phyloP scores from a whole-genome alignment of 352 stramenopile species.

The Pythium aristosporum region DNA sequence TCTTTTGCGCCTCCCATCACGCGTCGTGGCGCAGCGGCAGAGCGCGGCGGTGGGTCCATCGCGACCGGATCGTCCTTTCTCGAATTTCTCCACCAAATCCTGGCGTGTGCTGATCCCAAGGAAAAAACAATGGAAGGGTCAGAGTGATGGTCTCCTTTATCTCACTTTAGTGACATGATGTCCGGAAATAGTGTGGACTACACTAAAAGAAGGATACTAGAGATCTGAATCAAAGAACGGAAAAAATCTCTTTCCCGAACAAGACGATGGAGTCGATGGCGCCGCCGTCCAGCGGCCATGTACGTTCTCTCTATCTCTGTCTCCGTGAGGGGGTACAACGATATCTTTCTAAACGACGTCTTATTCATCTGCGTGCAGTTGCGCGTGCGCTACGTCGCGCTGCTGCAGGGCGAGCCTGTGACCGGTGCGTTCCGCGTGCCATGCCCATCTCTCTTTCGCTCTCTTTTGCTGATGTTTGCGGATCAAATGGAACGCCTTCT shows the following conservation, averaged over 20 bases:
- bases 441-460: background rate
- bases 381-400: conserved; percentile 42
- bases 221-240: conserved; percentile 3
- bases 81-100: background rate
- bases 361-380: conserved; percentile 27
- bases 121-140: background rate
- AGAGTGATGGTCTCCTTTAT: conserved; percentile 3
- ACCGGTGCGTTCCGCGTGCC: conserved; percentile 29
- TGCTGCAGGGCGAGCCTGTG: conserved; percentile 44
- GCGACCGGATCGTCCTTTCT: background rate
- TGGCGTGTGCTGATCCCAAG: background rate
- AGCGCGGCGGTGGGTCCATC: conserved; percentile 1
- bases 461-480: background rate
- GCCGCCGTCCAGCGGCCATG: conserved; percentile 19
- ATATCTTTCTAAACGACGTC: no score
- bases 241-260: background rate
- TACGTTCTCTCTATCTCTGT: conserved; percentile 3
- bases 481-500: no score
- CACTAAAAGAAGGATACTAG: background rate
- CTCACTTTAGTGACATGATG: background rate
- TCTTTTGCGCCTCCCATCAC: background rate
- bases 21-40: background rate
- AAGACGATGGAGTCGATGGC: conserved; percentile 4
- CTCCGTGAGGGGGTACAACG: background rate
- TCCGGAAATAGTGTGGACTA: background rate